These are phyloP conservation scores for Trichophyton simii DNA, from an alignment of 2,329 filamentous ascomycete genomes.

Conservation along the genomic window DNA sequence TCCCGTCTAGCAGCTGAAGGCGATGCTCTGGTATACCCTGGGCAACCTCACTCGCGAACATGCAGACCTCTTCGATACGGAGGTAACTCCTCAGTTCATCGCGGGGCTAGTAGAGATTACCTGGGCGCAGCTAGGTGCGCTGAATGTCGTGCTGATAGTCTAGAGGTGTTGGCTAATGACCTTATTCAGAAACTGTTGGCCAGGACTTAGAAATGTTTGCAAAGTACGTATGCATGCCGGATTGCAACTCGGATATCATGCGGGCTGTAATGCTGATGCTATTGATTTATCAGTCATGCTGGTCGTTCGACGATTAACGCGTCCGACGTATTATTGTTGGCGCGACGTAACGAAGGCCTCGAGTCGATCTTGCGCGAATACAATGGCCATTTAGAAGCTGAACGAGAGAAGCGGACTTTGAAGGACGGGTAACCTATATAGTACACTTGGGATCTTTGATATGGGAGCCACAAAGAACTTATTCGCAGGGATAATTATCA, in stretches of 20 bases:
- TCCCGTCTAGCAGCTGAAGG: conserved; percentile 56
- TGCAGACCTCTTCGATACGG: conserved; percentile 57
- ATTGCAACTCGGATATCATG: neutral
- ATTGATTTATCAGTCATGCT: conserved; percentile 51
- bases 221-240: conserved; percentile 27
- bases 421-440: neutral
- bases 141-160: neutral
- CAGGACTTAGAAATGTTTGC: conserved; percentile 54
- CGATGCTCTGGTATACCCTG: conserved; percentile 70
- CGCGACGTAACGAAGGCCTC: conserved; percentile 74
- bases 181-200: conserved; percentile 38
- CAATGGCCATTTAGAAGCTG: conserved; percentile 18
- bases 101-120: conserved; percentile 74
- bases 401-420: neutral
- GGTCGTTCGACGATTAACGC: conserved; percentile 67
- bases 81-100: conserved; percentile 86
- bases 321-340: conserved; percentile 77
- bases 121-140: conserved; percentile 68
- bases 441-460: neutral
- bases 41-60: conserved; percentile 84
- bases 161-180: neutral
- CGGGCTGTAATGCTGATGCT: neutral
- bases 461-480: no score
- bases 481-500: no score
- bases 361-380: conserved; percentile 52